A percentile compares a stretch with the other conserved stretches of the same genome.
phyloP scores from a whole-genome alignment of 805 yeast species.

The Diddensiella caesifluorescens region DNA sequence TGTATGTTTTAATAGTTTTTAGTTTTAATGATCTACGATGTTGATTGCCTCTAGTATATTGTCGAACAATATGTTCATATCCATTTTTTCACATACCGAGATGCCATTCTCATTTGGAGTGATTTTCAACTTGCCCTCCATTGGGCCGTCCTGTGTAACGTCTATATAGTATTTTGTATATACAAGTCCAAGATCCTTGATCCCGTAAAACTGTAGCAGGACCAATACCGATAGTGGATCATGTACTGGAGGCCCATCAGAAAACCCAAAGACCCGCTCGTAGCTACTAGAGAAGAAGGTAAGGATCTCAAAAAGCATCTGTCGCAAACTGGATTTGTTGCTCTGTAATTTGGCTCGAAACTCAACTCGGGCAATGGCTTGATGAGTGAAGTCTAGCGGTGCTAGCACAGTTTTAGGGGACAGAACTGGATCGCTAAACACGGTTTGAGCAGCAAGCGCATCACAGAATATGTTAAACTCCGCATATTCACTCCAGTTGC shows the following conservation, averaged over 20 bases:
- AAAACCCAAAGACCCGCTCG: conserved; percentile 39
- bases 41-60: neutral
- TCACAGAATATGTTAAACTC: conserved; percentile 77
- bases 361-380: conserved; percentile 46
- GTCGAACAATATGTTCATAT: conserved; percentile 37
- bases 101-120: conserved; percentile 31
- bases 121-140: conserved; percentile 25
- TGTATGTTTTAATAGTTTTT: neutral
- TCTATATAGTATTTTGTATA: conserved; percentile 15
- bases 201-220: conserved; percentile 42
- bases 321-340: conserved; percentile 37
- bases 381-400: conserved; percentile 69
- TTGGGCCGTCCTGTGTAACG: conserved; percentile 27
- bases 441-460: conserved; percentile 63
- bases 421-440: conserved; percentile 46
- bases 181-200: conserved; percentile 21
- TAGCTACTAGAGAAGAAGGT: conserved; percentile 45
- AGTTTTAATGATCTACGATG: neutral
- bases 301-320: conserved; percentile 50
- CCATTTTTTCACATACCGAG: conserved; percentile 37
- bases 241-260: conserved; percentile 68
- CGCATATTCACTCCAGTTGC: conserved; percentile 49
- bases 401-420: conserved; percentile 48
- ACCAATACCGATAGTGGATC: conserved; percentile 71
- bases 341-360: conserved; percentile 37